Percentiles rank a stretch among this genome's conserved stretches.
These are phyloP conservation scores for Xylaria multiplex DNA, from an alignment of 2,329 filamentous ascomycete species.

Conservation along the genomic window DNA sequence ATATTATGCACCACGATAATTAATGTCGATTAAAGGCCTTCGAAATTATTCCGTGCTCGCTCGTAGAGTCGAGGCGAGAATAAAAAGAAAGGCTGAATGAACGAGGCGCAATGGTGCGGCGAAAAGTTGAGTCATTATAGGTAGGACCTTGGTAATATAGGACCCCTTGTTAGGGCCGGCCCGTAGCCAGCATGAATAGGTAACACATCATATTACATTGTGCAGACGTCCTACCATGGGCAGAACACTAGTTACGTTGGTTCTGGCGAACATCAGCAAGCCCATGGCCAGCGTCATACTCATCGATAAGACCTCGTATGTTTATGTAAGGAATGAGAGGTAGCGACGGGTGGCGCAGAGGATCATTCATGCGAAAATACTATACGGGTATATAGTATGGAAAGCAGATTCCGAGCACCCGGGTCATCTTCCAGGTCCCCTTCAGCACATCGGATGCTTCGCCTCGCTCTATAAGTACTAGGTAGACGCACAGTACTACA, in stretches of 20 bases:
- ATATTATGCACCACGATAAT: conserved; percentile 1
- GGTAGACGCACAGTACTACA: background rate
- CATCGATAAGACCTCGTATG: conserved; percentile 12
- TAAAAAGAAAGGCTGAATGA: background rate
- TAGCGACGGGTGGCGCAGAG: conserved; percentile 20
- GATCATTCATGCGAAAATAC: conserved; percentile 35
- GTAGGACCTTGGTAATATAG: conserved; percentile 1
- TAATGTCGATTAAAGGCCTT: conserved; percentile 2
- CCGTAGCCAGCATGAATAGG: too few species aligned
- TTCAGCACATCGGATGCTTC: conserved; percentile 11
- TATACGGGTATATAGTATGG: too few species aligned
- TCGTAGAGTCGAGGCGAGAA: background rate
- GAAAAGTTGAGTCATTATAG: conserved; percentile 6
- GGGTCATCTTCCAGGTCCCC: conserved; percentile 15
- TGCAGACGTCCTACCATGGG: conserved; percentile 6
- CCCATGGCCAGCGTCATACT: background rate
- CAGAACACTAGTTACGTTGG: background rate
- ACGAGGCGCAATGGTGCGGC: background rate
- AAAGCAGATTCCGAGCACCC: conserved; percentile 23
- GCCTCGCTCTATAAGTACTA: background rate
- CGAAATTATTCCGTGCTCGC: background rate
- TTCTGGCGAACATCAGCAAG: conserved; percentile 3
- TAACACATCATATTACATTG: conserved; percentile 8
- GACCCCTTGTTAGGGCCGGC: too few species aligned
- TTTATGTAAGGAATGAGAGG: conserved; percentile 16